Base-by-base conservation (phyloP, 805 yeast species). In the Metschnikowia santaceciliae region DNA sequence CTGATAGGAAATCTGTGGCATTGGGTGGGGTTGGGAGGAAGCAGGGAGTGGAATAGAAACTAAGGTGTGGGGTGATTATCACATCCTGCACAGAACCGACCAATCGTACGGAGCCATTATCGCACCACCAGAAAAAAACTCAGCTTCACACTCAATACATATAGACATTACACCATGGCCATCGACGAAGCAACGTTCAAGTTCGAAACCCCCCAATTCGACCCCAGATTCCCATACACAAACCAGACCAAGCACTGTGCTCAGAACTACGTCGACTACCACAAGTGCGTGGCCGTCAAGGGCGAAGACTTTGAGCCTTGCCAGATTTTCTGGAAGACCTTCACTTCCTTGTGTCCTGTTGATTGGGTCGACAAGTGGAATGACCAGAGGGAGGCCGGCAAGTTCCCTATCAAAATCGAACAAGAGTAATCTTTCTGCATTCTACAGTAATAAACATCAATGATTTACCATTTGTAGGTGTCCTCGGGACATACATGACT, bases 271-370 rank as follows among this genome's bases (percentile, higher is more conserved):
- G 90, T 94, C 66, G 99, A 94, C 76, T 94, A 92, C 84, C 94
- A 88, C 86, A 91, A 90, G 75, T 94, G 99, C 80, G 83, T 94
- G 70, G 87, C 84, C 66, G 90, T 91, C 61, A 92, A 92, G 78
- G 99, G 99, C 69, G 97, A 92, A 77, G 98, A 91, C 56, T 94
- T 94, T 68, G 96, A 91, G 65, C 98, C 98, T 67, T 94, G 99
- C 76, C 81, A 90, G 76, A 91, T 88, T 64, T 94, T 94, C 79
- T 88, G 82, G 84, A 86, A 82, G 74, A 89, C 97, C 51, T 94
- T 81, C 81, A 82, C 86, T 63, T 82, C 97, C 22, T 78, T 88
- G 66, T 88, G 96, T 69, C 96, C 96, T 53, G 77, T 80, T 51
- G 86, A 84, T 61, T 88, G 96, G 96, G 79, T 84, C 59, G 90